phyloP scores from a whole-genome alignment of 2,329 filamentous ascomycete species.

The Periglandula ipomoeae region DNA sequence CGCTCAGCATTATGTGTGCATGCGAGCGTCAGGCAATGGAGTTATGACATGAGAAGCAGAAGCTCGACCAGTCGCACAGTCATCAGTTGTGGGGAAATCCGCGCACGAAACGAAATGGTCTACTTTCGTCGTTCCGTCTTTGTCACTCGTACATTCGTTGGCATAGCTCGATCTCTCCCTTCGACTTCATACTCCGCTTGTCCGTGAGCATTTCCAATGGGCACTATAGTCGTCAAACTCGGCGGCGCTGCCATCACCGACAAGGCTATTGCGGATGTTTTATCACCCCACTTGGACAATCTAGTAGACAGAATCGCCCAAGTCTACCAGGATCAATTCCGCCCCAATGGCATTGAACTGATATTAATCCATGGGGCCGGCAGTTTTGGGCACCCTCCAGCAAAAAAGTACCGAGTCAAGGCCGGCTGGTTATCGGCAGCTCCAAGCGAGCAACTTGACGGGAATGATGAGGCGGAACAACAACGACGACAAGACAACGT shows the following conservation, averaged over 20 bases:
- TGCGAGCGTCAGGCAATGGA: too few relatives aligned
- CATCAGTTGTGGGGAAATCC: too few relatives aligned
- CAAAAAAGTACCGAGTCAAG: constrained; percentile 2
- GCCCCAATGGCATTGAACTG: neutral
- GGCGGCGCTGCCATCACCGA: constrained; percentile 6
- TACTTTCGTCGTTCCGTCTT: too few relatives aligned
- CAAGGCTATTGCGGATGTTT: constrained; percentile 1
- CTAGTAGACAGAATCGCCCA: neutral
- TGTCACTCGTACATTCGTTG: too few relatives aligned
- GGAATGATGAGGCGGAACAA: neutral
- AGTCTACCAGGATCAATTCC: neutral
- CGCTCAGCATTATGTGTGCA: too few relatives aligned
- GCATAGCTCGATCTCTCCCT: too few relatives aligned
- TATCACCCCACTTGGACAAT: neutral
- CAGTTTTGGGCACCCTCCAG: constrained; percentile 5
- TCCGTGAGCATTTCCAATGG: neutral
- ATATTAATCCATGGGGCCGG: constrained; percentile 5
- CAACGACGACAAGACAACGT: neutral
- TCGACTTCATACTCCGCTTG: too few relatives aligned
- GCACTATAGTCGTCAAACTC: constrained; percentile 3
- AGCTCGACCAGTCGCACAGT: too few relatives aligned
- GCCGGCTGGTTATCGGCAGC: neutral
- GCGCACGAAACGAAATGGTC: too few relatives aligned
- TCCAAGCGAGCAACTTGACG: neutral
- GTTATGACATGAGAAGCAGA: too few relatives aligned